Evolutionary conservation across 2,329 filamentous ascomycete genomes (phyloP).

Genomic region (Massarina eburnea): DNA sequence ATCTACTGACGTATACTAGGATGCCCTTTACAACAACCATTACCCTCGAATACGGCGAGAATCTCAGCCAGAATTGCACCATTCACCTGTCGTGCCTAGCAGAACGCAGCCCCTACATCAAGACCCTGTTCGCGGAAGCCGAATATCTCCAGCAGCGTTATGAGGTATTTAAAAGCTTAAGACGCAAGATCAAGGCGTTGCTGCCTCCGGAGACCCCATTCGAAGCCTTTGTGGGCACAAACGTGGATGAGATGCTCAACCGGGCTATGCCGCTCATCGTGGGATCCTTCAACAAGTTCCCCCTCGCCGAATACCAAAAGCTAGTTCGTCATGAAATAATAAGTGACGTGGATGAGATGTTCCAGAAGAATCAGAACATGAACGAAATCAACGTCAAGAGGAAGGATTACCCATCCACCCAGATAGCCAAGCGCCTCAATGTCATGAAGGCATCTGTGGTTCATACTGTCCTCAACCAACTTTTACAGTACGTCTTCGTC

Average conservation of each 20-base stretch:
- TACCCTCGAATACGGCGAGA: slow-evolving; percentile 14
- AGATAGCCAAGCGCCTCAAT: slow-evolving; percentile 5
- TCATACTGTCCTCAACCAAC: slow-evolving; percentile 1
- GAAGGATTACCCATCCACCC: background rate
- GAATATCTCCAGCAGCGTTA: slow-evolving; percentile 2
- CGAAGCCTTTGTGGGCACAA: background rate
- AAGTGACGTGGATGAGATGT: slow-evolving; percentile 7
- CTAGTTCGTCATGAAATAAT: background rate
- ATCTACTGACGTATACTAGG: background rate
- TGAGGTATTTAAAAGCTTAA: background rate
- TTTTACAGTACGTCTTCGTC: background rate
- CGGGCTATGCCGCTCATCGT: background rate
- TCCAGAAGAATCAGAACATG: slow-evolving; percentile 5
- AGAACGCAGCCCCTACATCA: slow-evolving; percentile 12
- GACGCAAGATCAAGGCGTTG: slow-evolving; percentile 1
- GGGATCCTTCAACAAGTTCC: background rate
- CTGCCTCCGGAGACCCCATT: background rate
- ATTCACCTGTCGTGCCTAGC: slow-evolving; percentile 16
- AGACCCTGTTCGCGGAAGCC: slow-evolving; percentile 3
- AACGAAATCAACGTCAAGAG: slow-evolving; percentile 3
- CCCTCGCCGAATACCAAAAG: background rate
- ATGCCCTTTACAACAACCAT: slow-evolving; percentile 13
- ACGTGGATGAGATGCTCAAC: slow-evolving; percentile 3
- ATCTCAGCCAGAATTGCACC: slow-evolving; percentile 5
- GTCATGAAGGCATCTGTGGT: slow-evolving; percentile 14